These are phyloP conservation scores for Salix viminalis DNA, from an alignment of 345 rosid species.

Conservation along the genomic window DNA sequence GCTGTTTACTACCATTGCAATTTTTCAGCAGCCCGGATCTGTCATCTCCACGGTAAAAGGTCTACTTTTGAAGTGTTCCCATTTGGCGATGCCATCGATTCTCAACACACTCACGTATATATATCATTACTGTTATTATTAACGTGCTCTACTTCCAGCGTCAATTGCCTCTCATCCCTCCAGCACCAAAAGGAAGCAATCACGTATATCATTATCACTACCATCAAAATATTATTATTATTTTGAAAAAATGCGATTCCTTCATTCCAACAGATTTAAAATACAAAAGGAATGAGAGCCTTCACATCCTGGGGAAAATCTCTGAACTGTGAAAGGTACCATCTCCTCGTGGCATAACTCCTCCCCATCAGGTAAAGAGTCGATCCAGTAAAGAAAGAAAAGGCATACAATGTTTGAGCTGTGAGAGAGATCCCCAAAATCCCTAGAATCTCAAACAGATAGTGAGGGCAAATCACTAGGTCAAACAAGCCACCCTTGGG, in stretches of 20 bases:
- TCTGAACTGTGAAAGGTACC: constrained; percentile 69
- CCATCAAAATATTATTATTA: no score
- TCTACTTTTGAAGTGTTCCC: no score
- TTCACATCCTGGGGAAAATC: constrained; percentile 50
- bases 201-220: no score
- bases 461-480: constrained; percentile 66
- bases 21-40: no score
- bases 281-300: constrained; percentile 54
- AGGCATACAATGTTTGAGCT: constrained; percentile 51
- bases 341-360: constrained; percentile 57
- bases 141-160: no score
- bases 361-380: constrained; percentile 52
- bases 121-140: no score
- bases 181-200: no score
- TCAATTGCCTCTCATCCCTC: no score
- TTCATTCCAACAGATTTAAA: constrained; percentile 25
- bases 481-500: constrained; percentile 63
- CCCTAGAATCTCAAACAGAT: constrained; percentile 59
- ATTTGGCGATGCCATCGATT: no score
- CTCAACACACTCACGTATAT: no score
- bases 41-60: no score
- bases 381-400: constrained; percentile 32
- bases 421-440: constrained; percentile 52
- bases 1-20: no score
- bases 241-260: not conserved